phyloP scores from a whole-genome alignment of 345 rosid genomes.

The Combretum micranthum region DNA sequence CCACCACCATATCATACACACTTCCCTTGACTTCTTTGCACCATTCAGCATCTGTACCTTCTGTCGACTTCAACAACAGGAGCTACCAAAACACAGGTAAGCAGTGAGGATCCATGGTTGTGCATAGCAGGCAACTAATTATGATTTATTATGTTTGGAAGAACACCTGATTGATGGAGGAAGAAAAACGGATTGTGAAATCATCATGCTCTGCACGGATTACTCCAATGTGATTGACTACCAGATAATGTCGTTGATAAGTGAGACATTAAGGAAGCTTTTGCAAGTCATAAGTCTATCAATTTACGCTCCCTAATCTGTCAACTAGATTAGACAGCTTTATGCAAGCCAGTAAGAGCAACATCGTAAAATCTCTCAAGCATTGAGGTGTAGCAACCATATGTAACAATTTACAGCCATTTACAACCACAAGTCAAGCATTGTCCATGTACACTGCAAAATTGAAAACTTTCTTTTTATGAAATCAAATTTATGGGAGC shows the following conservation, averaged over 20 bases:
- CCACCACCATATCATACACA: slow-evolving; percentile 95
- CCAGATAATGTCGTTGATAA: slow-evolving; percentile 92
- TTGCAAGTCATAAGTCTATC: background rate
- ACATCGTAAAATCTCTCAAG: too few species aligned
- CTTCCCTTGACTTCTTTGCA: slow-evolving; percentile 92
- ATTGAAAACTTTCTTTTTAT: too few species aligned
- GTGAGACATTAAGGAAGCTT: slow-evolving; percentile 63
- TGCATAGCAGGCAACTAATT: slow-evolving; percentile 7
- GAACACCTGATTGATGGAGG: slow-evolving; percentile 81
- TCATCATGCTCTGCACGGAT: slow-evolving; percentile 99
- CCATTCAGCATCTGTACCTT: slow-evolving; percentile 86
- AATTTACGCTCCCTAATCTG: background rate
- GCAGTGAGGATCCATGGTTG: slow-evolving; percentile 11
- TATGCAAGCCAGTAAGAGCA: too few species aligned
- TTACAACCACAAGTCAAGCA: too few species aligned
- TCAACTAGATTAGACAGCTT: too few species aligned
- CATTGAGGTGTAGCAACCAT: too few species aligned
- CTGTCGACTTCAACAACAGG: slow-evolving; percentile 76
- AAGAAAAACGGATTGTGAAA: slow-evolving; percentile 88
- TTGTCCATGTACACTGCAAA: too few species aligned
- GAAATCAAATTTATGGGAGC: too few species aligned
- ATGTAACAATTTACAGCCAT: too few species aligned
- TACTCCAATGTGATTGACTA: slow-evolving; percentile 73
- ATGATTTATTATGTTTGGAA: background rate
- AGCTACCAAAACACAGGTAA: slow-evolving; percentile 41